A percentile compares a stretch with the other conserved stretches of the same genome.
Evolutionary conservation across 2,329 filamentous ascomycete genomes (phyloP).

Genomic region (Xylogone sp.): DNA sequence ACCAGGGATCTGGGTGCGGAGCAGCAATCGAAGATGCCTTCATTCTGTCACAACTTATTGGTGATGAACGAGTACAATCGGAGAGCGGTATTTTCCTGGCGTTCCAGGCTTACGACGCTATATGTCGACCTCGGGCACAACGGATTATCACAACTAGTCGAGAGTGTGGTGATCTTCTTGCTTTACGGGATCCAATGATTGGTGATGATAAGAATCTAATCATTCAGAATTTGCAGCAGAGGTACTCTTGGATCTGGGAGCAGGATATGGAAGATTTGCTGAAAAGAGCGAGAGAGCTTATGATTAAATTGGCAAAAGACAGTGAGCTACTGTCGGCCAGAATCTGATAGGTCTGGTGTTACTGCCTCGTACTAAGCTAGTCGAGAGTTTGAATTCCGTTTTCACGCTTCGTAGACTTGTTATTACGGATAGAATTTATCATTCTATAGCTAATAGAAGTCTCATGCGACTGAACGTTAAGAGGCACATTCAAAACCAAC

Average conservation of each 20-base stretch:
- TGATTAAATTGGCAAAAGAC: conserved; percentile 13
- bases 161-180: conserved; percentile 34
- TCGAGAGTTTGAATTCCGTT: no score
- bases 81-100: conserved; percentile 35
- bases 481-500: no score
- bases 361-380: no score
- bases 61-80: conserved; percentile 27
- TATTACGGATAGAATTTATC: no score
- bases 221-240: neutral
- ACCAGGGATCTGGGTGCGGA: conserved; percentile 55
- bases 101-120: conserved; percentile 47
- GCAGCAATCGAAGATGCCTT: conserved; percentile 53
- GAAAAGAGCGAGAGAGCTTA: conserved; percentile 32
- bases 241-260: neutral
- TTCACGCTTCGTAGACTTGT: no score
- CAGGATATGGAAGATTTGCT: conserved; percentile 29
- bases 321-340: no score
- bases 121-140: conserved; percentile 35
- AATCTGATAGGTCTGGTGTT: no score
- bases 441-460: no score
- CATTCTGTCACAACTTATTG: conserved; percentile 42
- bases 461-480: no score
- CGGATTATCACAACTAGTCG: conserved; percentile 25
- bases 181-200: conserved; percentile 26
- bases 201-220: conserved; percentile 24